Evolutionary conservation across 2,329 filamentous ascomycete species (phyloP).

Genomic region (Fusarium tuaranense): DNA sequence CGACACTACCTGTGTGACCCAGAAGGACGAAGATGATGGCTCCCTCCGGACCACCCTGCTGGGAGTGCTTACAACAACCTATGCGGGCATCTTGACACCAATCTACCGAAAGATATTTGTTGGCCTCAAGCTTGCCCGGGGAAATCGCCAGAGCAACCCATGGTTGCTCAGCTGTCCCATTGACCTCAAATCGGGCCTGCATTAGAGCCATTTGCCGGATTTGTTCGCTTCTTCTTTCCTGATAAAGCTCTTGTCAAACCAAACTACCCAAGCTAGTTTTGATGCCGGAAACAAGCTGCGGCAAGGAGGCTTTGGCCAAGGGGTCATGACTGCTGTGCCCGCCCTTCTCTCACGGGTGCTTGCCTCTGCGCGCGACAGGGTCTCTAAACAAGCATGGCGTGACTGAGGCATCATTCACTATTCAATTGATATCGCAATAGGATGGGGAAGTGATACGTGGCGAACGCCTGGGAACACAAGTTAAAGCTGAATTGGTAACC

Average conservation of each 20-base stretch:
- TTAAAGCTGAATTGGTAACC: slow-evolving; percentile 39
- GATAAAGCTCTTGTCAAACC: slow-evolving; percentile 47
- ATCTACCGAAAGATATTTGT: not conserved
- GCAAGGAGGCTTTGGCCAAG: slow-evolving; percentile 22
- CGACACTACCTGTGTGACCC: not conserved
- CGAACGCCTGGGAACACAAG: slow-evolving; percentile 25
- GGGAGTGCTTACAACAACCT: slow-evolving; percentile 1
- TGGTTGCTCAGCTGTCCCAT: slow-evolving; percentile 19
- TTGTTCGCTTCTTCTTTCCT: slow-evolving; percentile 57
- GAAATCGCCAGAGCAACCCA: slow-evolving; percentile 2
- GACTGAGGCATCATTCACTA: not conserved
- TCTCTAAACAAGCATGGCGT: slow-evolving; percentile 6
- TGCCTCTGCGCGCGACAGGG: slow-evolving; percentile 32
- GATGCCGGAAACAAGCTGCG: slow-evolving; percentile 17
- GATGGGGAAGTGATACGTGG: slow-evolving; percentile 33
- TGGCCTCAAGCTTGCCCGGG: not conserved
- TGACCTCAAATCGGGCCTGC: slow-evolving; percentile 29
- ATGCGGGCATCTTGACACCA: not conserved
- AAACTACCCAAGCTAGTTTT: slow-evolving; percentile 15
- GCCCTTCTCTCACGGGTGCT: slow-evolving; percentile 26
- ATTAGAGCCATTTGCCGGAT: slow-evolving; percentile 43
- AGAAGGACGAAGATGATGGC: not conserved
- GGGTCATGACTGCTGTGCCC: slow-evolving; percentile 33
- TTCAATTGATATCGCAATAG: slow-evolving; percentile 5
- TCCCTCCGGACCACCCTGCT: not conserved